Evolutionary conservation across 495 filamentous ascomycete genomes (phyloP).

Genomic region (Xylaria nigripes): DNA sequence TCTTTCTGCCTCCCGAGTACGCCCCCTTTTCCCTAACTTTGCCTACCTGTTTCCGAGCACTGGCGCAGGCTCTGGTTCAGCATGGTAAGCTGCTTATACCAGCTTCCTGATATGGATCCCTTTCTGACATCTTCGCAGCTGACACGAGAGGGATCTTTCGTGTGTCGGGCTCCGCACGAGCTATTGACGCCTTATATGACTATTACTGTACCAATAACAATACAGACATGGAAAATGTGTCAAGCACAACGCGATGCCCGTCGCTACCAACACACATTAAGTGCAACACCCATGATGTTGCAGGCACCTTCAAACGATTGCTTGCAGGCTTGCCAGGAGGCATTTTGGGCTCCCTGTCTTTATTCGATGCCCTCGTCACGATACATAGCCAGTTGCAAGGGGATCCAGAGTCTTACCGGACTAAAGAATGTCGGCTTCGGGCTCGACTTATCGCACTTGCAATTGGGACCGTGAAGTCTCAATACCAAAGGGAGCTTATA

Average conservation of each 20-base stretch:
- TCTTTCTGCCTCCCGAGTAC: conserved; percentile 60
- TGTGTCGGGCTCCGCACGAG: conserved; percentile 49
- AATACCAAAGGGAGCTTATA: conserved; percentile 53
- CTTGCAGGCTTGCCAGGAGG: conserved; percentile 64
- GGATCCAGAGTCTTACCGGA: conserved; percentile 39
- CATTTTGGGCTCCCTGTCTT: conserved; percentile 56
- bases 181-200: conserved; percentile 51
- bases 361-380: conserved; percentile 58
- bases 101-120: background rate
- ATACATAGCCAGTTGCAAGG: conserved; percentile 50
- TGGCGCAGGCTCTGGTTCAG: conserved; percentile 54
- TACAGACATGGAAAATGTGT: conserved; percentile 34
- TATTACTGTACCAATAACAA: conserved; percentile 52
- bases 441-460: conserved; percentile 58
- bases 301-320: conserved; percentile 62
- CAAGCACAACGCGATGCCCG: conserved; percentile 46
- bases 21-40: conserved; percentile 55
- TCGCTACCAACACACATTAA: conserved; percentile 49
- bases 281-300: conserved; percentile 57
- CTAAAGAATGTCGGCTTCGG: conserved; percentile 45
- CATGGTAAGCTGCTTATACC: conserved; percentile 45
- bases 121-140: conserved; percentile 19
- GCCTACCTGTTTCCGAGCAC: conserved; percentile 69
- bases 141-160: conserved; percentile 55
- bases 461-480: conserved; percentile 46